Evolutionary conservation across 176 grass and related monocot genomes (phyloP).

Genomic region (Zizania latifolia): DNA sequence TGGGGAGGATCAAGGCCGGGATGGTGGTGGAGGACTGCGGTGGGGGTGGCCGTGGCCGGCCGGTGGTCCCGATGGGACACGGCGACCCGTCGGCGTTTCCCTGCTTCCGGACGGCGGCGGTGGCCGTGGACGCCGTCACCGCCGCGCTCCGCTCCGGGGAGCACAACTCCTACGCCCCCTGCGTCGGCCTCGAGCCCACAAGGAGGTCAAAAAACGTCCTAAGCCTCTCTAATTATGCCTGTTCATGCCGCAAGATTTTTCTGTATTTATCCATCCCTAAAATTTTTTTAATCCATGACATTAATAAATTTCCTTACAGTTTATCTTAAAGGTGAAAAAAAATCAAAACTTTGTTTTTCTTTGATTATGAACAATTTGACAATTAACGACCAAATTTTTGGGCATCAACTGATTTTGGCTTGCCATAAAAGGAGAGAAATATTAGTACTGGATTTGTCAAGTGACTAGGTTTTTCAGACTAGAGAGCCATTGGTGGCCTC

Average conservation of each 20-base stretch:
- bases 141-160: slow-evolving; percentile 24
- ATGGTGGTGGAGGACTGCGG: slow-evolving; percentile 31
- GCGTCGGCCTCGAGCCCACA: slow-evolving; percentile 31
- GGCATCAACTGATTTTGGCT: background rate
- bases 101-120: slow-evolving; percentile 44
- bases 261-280: no score
- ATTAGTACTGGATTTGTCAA: background rate
- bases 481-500: no score
- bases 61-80: slow-evolving; percentile 44
- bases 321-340: background rate
- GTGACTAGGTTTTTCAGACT: background rate
- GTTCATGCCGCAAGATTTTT: background rate
- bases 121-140: slow-evolving; percentile 49
- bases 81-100: slow-evolving; percentile 58
- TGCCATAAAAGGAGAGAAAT: background rate
- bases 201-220: slow-evolving; percentile 7
- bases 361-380: background rate
- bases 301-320: background rate
- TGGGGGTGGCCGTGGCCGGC: background rate
- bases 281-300: no score
- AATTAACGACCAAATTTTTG: background rate
- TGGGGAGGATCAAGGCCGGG: slow-evolving; percentile 32
- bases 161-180: slow-evolving; percentile 36
- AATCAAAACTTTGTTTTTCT: background rate
- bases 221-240: background rate